Conservation (phyloP, 192 early-diverging fungal genomes). For the Physocladia obscura region DNA sequence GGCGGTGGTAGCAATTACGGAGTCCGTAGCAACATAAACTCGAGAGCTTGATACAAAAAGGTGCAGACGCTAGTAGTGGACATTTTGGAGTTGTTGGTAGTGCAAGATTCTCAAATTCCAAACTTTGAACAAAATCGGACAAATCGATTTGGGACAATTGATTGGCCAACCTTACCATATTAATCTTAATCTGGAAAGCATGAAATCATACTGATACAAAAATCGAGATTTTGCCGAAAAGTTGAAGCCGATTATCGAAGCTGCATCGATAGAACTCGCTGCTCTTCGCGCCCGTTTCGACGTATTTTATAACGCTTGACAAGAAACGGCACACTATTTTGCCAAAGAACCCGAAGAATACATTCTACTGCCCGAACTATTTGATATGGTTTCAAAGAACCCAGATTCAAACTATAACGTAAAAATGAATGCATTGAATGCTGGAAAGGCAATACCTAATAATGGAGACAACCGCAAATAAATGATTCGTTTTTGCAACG, state of each 20-base stretch:
- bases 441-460: no score
- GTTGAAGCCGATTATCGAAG: conserved; percentile 27
- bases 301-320: conserved; percentile 33
- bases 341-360: conserved; percentile 51
- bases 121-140: conserved; percentile 38
- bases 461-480: conserved; percentile 27
- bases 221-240: conserved; percentile 17
- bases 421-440: not conserved
- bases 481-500: conserved; percentile 38
- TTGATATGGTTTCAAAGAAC: conserved; percentile 1
- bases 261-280: conserved; percentile 1
- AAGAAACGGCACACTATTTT: conserved; percentile 41
- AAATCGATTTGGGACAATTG: conserved; percentile 42
- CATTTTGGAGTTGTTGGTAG: no score
- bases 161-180: conserved; percentile 23
- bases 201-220: conserved; percentile 25
- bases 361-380: conserved; percentile 15
- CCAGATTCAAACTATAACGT: conserved; percentile 16
- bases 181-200: conserved; percentile 9
- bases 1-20: not conserved
- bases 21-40: conserved; percentile 12
- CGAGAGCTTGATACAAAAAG: conserved; percentile 8
- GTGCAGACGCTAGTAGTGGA: conserved; percentile 5
- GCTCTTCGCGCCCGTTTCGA: conserved; percentile 19
- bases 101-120: conserved; percentile 43